Conservation (phyloP, 2,329 filamentous ascomycete species). For the Lasiodiplodia citricola region DNA sequence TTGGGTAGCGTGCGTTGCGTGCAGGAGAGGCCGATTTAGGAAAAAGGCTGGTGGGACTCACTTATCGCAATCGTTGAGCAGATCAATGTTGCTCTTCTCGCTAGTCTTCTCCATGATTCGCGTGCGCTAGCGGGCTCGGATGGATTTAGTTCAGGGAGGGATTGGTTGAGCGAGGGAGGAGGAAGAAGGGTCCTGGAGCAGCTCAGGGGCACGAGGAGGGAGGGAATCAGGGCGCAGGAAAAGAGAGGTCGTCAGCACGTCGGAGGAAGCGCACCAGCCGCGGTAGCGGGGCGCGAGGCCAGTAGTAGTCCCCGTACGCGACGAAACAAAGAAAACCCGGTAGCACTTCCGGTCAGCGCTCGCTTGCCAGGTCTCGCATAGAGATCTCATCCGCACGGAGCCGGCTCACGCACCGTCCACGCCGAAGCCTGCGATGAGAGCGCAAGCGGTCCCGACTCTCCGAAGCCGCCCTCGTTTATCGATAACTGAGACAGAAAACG, state of each 20-base stretch:
- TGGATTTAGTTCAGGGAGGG: neutral
- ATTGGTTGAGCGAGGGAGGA: neutral
- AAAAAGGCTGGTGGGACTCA: constrained; percentile 32
- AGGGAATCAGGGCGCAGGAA: constrained; percentile 8
- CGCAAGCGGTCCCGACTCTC: constrained; percentile 6
- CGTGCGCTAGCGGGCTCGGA: neutral
- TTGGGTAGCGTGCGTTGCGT: constrained; percentile 15
- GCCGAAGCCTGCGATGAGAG: neutral
- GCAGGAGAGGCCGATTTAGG: constrained; percentile 7
- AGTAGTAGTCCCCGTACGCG: constrained; percentile 1
- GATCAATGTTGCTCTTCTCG: constrained; percentile 57
- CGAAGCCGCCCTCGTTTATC: constrained; percentile 8
- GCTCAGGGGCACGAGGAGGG: neutral
- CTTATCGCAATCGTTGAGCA: constrained; percentile 64
- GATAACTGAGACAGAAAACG: constrained; percentile 9
- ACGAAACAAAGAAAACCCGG: neutral
- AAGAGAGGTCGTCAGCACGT: constrained; percentile 12
- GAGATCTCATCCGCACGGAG: neutral
- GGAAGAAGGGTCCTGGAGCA: neutral
- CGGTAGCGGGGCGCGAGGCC: constrained; percentile 12
- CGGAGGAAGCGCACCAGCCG: constrained; percentile 8
- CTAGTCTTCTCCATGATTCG: constrained; percentile 21
- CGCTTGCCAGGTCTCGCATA: neutral
- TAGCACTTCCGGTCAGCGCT: constrained; percentile 11
- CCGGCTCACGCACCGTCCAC: neutral